These are phyloP conservation scores for Leishmania aethiopica DNA, from an alignment of 208 protist genomes.

Conservation along the genomic window DNA sequence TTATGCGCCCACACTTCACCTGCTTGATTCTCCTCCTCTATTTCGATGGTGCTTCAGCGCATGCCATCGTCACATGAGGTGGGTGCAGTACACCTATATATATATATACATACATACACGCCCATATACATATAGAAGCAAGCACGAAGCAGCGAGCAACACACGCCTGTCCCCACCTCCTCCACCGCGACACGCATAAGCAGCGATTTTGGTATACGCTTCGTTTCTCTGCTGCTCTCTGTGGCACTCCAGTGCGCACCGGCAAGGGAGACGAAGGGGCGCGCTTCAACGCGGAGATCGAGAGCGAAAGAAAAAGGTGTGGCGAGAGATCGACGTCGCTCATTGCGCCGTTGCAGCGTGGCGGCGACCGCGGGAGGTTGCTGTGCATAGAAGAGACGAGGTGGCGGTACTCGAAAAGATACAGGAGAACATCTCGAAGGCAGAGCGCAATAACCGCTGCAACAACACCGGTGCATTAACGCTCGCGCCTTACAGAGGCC, in stretches of 20 bases:
- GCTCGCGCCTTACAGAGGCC: background rate
- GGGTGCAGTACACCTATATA: background rate
- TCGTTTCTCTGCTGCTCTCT: background rate
- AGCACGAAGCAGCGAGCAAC: background rate
- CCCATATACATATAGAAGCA: background rate
- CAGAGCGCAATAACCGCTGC: background rate
- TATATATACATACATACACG: background rate
- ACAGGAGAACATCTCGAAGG: background rate
- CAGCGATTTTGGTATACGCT: background rate
- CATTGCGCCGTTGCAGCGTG: background rate
- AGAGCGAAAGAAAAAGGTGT: background rate
- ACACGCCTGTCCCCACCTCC: background rate
- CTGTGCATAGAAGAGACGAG: background rate
- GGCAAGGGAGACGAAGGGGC: background rate
- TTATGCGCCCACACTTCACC: background rate
- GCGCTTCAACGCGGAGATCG: background rate
- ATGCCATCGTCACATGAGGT: background rate
- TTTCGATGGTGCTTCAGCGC: background rate
- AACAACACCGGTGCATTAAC: background rate
- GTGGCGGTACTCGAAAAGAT: background rate
- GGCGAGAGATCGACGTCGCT: background rate
- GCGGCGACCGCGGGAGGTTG: background rate
- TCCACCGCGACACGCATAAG: background rate
- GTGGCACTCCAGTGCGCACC: no score
- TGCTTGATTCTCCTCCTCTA: background rate